Evolutionary conservation across 495 filamentous ascomycete species (phyloP).

Genomic region (Aspergillus affinis): DNA sequence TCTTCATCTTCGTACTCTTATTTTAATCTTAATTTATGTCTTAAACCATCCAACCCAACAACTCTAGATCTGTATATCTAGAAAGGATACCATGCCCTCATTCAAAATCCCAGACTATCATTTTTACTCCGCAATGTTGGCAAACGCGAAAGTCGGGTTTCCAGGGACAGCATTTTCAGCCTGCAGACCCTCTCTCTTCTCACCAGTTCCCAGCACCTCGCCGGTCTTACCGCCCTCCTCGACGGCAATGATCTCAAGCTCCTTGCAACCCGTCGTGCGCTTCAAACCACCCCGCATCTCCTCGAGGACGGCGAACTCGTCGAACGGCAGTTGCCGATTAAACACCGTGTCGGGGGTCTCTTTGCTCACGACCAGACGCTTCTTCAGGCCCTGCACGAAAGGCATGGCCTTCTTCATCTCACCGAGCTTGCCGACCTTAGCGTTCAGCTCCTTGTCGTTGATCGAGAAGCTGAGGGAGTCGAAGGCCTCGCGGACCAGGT

Average conservation of each 20-base stretch:
- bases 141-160: conserved; percentile 72
- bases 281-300: conserved; percentile 59
- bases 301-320: conserved; percentile 70
- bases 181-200: conserved; percentile 53
- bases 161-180: conserved; percentile 79
- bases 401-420: conserved; percentile 99
- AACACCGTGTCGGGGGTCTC: conserved; percentile 65
- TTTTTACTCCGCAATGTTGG: conserved; percentile 55
- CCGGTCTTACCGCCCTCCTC: conserved; percentile 69
- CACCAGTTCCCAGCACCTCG: conserved; percentile 53
- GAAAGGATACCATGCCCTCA: neutral
- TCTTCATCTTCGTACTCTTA: conserved; percentile 3
- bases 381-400: conserved; percentile 87
- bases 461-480: conserved; percentile 51
- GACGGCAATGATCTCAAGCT: conserved; percentile 62
- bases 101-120: too few species aligned
- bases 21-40: conserved; percentile 1
- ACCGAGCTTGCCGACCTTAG: conserved; percentile 70
- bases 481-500: conserved; percentile 69
- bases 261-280: conserved; percentile 63
- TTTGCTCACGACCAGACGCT: conserved; percentile 60
- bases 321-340: conserved; percentile 78
- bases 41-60: neutral
- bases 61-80: conserved; percentile 14
- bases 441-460: conserved; percentile 78